phyloP scores from a whole-genome alignment of 768 basidiomycete genomes.

The Lentinula raphanica region DNA sequence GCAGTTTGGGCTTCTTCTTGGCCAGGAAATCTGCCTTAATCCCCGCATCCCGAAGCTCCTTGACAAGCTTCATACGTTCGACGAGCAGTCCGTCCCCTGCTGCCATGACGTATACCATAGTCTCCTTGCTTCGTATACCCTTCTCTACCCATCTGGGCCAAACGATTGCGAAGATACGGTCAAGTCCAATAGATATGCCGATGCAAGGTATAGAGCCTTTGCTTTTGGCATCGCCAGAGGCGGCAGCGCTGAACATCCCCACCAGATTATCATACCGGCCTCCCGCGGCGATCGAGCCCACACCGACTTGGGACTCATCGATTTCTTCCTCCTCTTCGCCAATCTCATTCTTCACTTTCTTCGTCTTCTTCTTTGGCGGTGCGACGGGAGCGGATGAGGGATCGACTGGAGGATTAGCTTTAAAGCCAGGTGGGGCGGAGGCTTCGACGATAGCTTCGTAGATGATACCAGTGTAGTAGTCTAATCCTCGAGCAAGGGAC shows the following conservation, averaged over 20 bases:
- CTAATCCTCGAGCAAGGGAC: conserved; percentile 93
- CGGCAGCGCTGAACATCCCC: conserved; percentile 81
- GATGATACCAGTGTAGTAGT: conserved; percentile 98
- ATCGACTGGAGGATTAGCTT: conserved; percentile 17
- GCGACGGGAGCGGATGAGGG: conserved; percentile 7
- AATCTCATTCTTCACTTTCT: conserved; percentile 42
- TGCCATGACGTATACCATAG: conserved; percentile 90
- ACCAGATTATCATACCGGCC: conserved; percentile 96
- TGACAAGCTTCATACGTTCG: conserved; percentile 78
- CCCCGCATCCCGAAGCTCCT: conserved; percentile 77
- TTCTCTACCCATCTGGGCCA: conserved; percentile 82
- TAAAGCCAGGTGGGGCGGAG: conserved; percentile 86
- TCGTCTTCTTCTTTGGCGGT: conserved; percentile 21
- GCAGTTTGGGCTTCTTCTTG: conserved; percentile 87
- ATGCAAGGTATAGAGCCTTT: conserved; percentile 78
- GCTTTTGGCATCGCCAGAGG: conserved; percentile 69
- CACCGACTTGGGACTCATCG: conserved; percentile 90
- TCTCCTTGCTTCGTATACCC: conserved; percentile 81
- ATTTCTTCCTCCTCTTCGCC: conserved; percentile 71
- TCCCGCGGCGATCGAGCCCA: conserved; percentile 99
- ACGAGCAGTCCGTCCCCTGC: conserved; percentile 84
- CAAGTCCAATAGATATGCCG: conserved; percentile 89
- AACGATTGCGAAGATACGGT: conserved; percentile 86
- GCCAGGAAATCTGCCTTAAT: conserved; percentile 95
- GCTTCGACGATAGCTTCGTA: conserved; percentile 94